Evolutionary conservation across 2,329 filamentous ascomycete genomes (phyloP).

Genomic region (Fusarium chaquense): DNA sequence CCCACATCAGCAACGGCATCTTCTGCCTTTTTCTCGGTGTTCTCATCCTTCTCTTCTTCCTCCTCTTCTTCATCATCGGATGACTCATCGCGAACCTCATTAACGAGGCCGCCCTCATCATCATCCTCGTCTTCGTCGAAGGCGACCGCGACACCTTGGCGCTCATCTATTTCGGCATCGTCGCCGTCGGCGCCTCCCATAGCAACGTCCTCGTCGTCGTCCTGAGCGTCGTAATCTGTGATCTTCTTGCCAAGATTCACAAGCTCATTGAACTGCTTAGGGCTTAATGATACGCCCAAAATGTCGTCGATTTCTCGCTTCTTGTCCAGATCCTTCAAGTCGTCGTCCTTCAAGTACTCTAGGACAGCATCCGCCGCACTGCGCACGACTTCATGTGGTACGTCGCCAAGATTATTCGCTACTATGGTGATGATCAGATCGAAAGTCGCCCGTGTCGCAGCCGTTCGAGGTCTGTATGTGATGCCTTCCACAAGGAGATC

Average conservation of each 20-base stretch:
- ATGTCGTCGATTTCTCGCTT: slow-evolving; percentile 98
- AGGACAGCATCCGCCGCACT: slow-evolving; percentile 94
- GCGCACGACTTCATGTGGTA: slow-evolving; percentile 88
- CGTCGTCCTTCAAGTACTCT: slow-evolving; percentile 93
- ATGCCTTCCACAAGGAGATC: slow-evolving; percentile 92
- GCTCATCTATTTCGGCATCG: slow-evolving; percentile 86
- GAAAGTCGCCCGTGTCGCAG: slow-evolving; percentile 91
- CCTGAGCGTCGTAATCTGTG: slow-evolving; percentile 96
- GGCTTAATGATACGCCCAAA: slow-evolving; percentile 81
- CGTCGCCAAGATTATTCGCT: slow-evolving; percentile 88
- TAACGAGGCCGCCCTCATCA: slow-evolving; percentile 79
- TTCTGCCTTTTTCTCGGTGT: slow-evolving; percentile 62
- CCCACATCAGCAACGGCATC: slow-evolving; percentile 71
- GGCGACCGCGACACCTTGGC: slow-evolving; percentile 96
- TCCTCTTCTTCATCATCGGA: slow-evolving; percentile 82
- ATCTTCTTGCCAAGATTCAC: slow-evolving; percentile 98
- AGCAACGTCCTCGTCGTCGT: slow-evolving; percentile 90
- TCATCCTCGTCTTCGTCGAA: slow-evolving; percentile 95
- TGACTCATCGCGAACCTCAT: slow-evolving; percentile 89
- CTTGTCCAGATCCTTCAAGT: slow-evolving; percentile 96
- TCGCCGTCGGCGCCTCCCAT: slow-evolving; percentile 73
- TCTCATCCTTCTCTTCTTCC: slow-evolving; percentile 64
- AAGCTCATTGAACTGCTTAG: slow-evolving; percentile 96
- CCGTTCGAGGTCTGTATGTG: slow-evolving; percentile 89
- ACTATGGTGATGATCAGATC: slow-evolving; percentile 94